Percentiles rank a stretch among this genome's conserved stretches.
These are phyloP conservation scores for Botrytis paeoniae DNA, from an alignment of 2,329 filamentous ascomycete species.

Conservation along the genomic window DNA sequence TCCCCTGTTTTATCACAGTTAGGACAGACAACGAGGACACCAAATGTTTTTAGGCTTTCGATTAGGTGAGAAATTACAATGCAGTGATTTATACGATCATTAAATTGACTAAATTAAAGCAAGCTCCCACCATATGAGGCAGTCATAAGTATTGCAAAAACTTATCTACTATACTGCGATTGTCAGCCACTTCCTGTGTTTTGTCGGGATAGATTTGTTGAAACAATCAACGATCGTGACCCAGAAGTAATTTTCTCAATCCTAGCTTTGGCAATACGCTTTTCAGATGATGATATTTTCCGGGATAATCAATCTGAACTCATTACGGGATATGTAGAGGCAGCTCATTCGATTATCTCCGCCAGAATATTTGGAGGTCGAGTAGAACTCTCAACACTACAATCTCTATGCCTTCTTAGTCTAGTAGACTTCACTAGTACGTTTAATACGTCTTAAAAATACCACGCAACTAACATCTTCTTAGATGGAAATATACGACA, in stretches of 20 bases:
- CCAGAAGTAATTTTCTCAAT: conserved; percentile 39
- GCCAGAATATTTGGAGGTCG: conserved; percentile 39
- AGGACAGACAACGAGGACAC: conserved; percentile 3
- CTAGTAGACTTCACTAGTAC: conserved; percentile 41
- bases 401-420: conserved; percentile 41
- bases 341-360: conserved; percentile 37
- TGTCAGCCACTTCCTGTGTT: conserved; percentile 51
- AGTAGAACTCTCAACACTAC: conserved; percentile 42
- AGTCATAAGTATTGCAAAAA: conserved; percentile 41
- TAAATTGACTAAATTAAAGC: conserved; percentile 20
- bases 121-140: conserved; percentile 42
- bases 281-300: conserved; percentile 37
- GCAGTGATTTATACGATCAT: neutral
- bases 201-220: conserved; percentile 41
- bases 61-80: conserved; percentile 20
- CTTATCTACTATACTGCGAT: conserved; percentile 49
- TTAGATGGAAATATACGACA: conserved; percentile 46
- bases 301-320: conserved; percentile 29
- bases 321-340: conserved; percentile 41
- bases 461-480: neutral
- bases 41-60: conserved; percentile 14
- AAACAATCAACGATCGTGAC: conserved; percentile 41
- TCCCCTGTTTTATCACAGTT: conserved; percentile 9
- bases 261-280: conserved; percentile 45
- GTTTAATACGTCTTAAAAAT: neutral